Conservation (phyloP, 306 rosid species). For the Pterocarpus macrocarpus region DNA sequence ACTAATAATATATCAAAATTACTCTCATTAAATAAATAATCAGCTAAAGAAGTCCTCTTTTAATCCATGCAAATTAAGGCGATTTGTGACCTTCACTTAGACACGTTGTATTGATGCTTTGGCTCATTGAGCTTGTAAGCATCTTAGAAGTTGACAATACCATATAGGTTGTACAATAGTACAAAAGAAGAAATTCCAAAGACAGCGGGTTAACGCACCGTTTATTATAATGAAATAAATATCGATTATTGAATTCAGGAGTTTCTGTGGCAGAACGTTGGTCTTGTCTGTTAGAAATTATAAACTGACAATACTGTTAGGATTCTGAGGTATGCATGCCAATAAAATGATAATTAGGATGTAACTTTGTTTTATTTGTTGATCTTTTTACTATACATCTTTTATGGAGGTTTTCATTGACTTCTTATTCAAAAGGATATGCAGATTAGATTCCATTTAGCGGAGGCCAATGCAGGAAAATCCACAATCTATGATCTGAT, state of each 20-base stretch:
- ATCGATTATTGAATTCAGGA: conserved; percentile 3
- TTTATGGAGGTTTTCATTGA: neutral
- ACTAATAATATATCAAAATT: no score
- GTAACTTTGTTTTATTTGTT: conserved; percentile 31
- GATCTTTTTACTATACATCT: conserved; percentile 20
- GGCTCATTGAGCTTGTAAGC: neutral
- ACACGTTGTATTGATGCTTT: neutral
- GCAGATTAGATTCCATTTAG: conserved; percentile 8
- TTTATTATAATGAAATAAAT: conserved; percentile 2
- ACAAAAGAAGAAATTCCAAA: conserved; percentile 7
- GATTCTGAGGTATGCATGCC: conserved; percentile 24
- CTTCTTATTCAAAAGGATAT: neutral
- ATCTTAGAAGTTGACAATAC: neutral
- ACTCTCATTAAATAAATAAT: neutral
- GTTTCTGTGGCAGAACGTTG: neutral
- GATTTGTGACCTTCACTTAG: neutral
- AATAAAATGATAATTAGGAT: conserved; percentile 7
- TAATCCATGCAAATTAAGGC: conserved; percentile 26
- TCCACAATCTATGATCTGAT: neutral
- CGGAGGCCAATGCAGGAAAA: neutral
- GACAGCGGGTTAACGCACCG: neutral
- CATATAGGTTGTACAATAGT: neutral
- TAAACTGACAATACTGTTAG: conserved; percentile 10
- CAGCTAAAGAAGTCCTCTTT: neutral
- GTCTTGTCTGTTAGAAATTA: conserved; percentile 1